Evolutionary conservation across 2,329 filamentous ascomycete species (phyloP).

Genomic region (Fusarium fujikuroi): DNA sequence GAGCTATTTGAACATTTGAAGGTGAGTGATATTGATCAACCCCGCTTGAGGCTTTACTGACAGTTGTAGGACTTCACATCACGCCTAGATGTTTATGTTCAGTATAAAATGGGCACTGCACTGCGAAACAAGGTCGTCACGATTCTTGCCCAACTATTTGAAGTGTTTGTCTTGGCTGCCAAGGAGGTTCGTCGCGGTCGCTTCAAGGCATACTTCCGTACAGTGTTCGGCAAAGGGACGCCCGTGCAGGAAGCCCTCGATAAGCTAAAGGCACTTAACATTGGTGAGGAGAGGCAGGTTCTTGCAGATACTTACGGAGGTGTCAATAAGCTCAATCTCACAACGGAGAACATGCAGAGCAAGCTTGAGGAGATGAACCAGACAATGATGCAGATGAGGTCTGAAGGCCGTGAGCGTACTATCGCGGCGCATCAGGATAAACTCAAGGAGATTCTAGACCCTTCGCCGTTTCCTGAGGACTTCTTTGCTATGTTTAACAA

Average conservation of each 20-base stretch:
- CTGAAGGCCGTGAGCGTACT: slow-evolving; percentile 50
- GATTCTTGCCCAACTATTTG: slow-evolving; percentile 57
- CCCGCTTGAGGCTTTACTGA: slow-evolving; percentile 23
- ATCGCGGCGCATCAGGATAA: slow-evolving; percentile 50
- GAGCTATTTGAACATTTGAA: slow-evolving; percentile 56
- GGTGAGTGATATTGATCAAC: slow-evolving; percentile 37
- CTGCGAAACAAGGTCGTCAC: slow-evolving; percentile 54
- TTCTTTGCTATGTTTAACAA: slow-evolving; percentile 55
- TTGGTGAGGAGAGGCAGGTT: slow-evolving; percentile 56
- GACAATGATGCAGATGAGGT: slow-evolving; percentile 48
- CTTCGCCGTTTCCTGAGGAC: slow-evolving; percentile 57
- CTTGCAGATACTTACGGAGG: slow-evolving; percentile 56
- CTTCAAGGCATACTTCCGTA: slow-evolving; percentile 54
- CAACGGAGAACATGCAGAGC: slow-evolving; percentile 51
- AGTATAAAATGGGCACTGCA: slow-evolving; percentile 51
- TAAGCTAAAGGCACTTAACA: slow-evolving; percentile 54
- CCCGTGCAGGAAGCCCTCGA: slow-evolving; percentile 53
- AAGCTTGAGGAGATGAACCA: slow-evolving; percentile 51
- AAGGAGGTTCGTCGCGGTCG: slow-evolving; percentile 56
- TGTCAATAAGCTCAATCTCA: slow-evolving; percentile 50
- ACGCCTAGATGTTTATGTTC: slow-evolving; percentile 55
- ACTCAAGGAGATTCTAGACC: slow-evolving; percentile 53
- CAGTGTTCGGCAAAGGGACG: slow-evolving; percentile 53
- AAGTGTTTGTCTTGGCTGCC: slow-evolving; percentile 57
- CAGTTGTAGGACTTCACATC: slow-evolving; percentile 53